Percentiles rank a stretch among this genome's conserved stretches.
phyloP scores from a whole-genome alignment of 2,329 filamentous ascomycete genomes.

The Monosporascus cannonballus region DNA sequence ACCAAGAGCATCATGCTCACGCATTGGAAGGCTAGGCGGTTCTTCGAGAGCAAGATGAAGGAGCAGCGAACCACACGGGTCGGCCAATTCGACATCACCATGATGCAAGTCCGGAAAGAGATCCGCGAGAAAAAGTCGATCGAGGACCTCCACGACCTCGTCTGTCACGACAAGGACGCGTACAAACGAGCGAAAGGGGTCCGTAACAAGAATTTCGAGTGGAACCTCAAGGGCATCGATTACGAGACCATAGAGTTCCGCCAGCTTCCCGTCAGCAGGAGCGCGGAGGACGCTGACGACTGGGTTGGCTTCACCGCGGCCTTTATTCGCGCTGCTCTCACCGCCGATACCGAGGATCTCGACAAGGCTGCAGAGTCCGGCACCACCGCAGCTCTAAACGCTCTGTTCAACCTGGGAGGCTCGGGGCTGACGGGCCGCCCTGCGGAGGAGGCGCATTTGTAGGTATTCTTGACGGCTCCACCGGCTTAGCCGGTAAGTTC shows the following conservation, averaged over 20 bases:
- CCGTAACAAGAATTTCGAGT: conserved; percentile 4
- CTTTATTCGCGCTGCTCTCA: background rate
- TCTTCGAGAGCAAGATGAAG: no score
- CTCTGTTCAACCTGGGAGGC: no score
- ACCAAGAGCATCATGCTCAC: conserved; percentile 3
- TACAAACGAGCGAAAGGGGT: background rate
- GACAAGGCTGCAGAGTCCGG: background rate
- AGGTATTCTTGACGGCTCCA: no score
- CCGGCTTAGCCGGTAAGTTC: no score
- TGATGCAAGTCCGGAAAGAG: background rate
- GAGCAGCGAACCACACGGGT: no score
- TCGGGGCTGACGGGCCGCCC: no score
- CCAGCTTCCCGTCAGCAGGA: conserved; percentile 4
- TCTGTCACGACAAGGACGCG: conserved; percentile 2
- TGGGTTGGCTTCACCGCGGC: conserved; percentile 4
- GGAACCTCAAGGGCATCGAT: conserved; percentile 6
- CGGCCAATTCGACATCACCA: background rate
- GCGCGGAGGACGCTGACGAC: background rate
- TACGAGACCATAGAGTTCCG: conserved; percentile 8
- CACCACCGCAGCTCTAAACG: no score
- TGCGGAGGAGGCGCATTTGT: no score
- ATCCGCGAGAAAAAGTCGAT: background rate
- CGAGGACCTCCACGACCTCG: background rate
- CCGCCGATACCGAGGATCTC: background rate
- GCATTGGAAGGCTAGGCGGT: conserved; percentile 1